Percentiles rank a stretch among this genome's conserved stretches.
These are phyloP conservation scores for Boehmeria nivea DNA, from an alignment of 306 rosid species.

Conservation along the genomic window DNA sequence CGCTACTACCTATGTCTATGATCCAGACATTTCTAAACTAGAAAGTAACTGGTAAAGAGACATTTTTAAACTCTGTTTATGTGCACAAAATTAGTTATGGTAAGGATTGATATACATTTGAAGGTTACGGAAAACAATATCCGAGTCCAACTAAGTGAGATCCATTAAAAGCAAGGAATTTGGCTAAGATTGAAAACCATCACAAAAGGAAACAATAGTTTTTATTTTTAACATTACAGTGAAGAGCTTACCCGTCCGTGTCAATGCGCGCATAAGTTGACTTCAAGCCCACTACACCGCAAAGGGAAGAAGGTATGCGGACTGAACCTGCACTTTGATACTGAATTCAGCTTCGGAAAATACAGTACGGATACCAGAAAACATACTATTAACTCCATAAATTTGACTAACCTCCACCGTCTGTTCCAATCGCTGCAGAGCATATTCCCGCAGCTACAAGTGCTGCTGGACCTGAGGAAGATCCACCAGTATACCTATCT, in stretches of 20 bases:
- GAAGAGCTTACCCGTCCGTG: conserved; percentile 80
- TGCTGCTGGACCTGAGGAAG: conserved; percentile 98
- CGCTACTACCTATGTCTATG: too few relatives aligned
- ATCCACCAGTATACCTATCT: conserved; percentile 94
- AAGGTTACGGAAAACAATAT: not conserved
- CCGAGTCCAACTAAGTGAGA: not conserved
- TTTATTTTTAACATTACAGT: too few relatives aligned
- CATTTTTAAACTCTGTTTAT: too few relatives aligned
- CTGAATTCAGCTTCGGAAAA: conserved; percentile 15
- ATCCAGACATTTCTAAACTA: too few relatives aligned
- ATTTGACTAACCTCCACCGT: conserved; percentile 84
- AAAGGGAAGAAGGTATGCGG: conserved; percentile 95
- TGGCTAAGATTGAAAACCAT: not conserved
- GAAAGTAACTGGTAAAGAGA: too few relatives aligned
- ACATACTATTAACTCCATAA: conserved; percentile 5
- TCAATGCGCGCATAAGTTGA: conserved; percentile 71
- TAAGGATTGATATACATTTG: not conserved
- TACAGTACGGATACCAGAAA: not conserved
- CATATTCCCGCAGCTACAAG: conserved; percentile 93
- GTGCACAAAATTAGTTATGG: too few relatives aligned
- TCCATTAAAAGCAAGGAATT: too few relatives aligned
- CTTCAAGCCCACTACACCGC: conserved; percentile 94
- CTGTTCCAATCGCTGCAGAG: conserved; percentile 94
- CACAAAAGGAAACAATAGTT: not conserved
- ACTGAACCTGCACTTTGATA: conserved; percentile 69